Percentiles rank a stretch among this genome's conserved stretches.
phyloP scores from a whole-genome alignment of 495 filamentous ascomycete species.

The Parathielavia appendiculata region DNA sequence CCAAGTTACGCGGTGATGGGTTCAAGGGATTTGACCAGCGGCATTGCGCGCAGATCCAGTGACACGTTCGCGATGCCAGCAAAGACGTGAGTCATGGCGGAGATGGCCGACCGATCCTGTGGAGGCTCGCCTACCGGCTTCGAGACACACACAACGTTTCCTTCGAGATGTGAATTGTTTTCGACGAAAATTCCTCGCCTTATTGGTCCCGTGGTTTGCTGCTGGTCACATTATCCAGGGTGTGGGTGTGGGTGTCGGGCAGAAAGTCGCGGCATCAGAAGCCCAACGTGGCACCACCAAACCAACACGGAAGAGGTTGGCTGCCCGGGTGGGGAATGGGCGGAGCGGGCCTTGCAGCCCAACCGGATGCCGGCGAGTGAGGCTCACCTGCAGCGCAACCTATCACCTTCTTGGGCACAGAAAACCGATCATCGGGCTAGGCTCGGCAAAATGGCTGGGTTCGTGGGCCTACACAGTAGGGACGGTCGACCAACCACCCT shows the following conservation, averaged over 20 bases:
- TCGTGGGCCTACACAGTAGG: too few relatives aligned
- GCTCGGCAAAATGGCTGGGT: slow-evolving; percentile 9
- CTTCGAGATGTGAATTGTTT: not conserved
- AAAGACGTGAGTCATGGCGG: slow-evolving; percentile 28
- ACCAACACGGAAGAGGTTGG: slow-evolving; percentile 15
- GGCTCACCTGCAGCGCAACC: slow-evolving; percentile 10
- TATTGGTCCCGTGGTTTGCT: slow-evolving; percentile 25
- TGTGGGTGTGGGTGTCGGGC: slow-evolving; percentile 35
- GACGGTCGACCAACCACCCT: slow-evolving; percentile 2
- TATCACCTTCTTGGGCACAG: slow-evolving; percentile 23
- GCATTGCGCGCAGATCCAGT: slow-evolving; percentile 25
- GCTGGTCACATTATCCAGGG: slow-evolving; percentile 23
- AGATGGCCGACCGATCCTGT: not conserved
- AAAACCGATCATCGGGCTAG: slow-evolving; percentile 22
- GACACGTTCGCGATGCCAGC: slow-evolving; percentile 25
- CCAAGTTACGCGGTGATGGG: slow-evolving; percentile 33
- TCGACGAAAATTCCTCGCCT: not conserved
- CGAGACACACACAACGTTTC: slow-evolving; percentile 1
- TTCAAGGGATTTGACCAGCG: slow-evolving; percentile 5
- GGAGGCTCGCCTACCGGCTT: not conserved
- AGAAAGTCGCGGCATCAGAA: slow-evolving; percentile 22
- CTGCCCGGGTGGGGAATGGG: slow-evolving; percentile 19
- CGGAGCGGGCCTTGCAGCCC: slow-evolving; percentile 30
- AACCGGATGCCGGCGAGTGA: slow-evolving; percentile 24
- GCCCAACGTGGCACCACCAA: slow-evolving; percentile 37